Evolutionary conservation across 129 eudicot genomes (phyloP).

Genomic region (Oenanthe sinensis): DNA sequence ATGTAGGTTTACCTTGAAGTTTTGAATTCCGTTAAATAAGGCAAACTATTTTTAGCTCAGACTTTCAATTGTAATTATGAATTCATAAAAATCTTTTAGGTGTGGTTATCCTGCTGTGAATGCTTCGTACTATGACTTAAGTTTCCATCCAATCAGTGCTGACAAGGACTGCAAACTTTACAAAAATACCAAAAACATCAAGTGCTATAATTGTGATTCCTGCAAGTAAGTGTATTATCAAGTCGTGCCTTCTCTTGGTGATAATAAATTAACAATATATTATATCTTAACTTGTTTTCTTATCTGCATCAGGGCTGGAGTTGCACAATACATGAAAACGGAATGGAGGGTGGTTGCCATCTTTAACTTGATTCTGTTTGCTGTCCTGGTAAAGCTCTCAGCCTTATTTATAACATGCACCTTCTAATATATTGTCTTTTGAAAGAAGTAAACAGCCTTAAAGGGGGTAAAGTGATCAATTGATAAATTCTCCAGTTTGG

Average conservation of each 20-base stretch:
- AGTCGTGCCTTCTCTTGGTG: not conserved
- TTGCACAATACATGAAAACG: constrained; percentile 84
- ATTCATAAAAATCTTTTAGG: constrained; percentile 26
- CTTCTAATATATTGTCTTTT: not conserved
- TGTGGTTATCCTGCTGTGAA: constrained; percentile 91
- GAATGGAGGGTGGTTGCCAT: constrained; percentile 93
- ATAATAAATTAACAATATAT: not conserved
- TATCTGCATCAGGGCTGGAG: constrained; percentile 66
- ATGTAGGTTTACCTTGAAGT: not conserved
- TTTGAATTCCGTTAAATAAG: not conserved
- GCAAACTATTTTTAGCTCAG: not conserved
- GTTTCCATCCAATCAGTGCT: constrained; percentile 72
- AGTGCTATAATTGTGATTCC: constrained; percentile 85
- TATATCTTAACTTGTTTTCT: not conserved
- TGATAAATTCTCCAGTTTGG: not conserved
- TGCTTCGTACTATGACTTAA: constrained; percentile 76
- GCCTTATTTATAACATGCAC: not conserved
- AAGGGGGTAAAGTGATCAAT: not conserved
- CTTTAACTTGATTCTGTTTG: constrained; percentile 64
- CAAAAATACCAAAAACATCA: constrained; percentile 58
- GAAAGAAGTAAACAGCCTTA: not conserved
- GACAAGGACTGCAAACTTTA: constrained; percentile 75
- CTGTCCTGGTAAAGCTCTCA: constrained; percentile 59
- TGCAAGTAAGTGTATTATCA: constrained; percentile 61
- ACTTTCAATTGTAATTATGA: not conserved